A percentile compares a stretch with the other conserved stretches of the same genome.
These are phyloP conservation scores for Hysterium pulicare DNA, from an alignment of 2,329 filamentous ascomycete genomes.

Conservation along the genomic window DNA sequence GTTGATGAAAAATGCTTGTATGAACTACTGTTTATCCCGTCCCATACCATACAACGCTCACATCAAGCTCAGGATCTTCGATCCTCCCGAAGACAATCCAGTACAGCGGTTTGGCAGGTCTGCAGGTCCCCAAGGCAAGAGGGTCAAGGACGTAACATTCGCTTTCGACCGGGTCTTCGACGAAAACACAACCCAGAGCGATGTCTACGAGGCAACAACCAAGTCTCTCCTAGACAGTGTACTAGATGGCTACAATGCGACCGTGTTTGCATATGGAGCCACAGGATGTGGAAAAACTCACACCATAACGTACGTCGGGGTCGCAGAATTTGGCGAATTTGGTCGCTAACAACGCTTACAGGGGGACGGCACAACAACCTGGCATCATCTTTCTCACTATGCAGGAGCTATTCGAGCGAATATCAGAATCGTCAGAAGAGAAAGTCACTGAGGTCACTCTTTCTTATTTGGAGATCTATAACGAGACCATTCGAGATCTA, in stretches of 20 bases:
- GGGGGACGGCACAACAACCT: conserved; percentile 81
- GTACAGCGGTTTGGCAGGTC: conserved; percentile 83
- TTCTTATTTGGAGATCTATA: conserved; percentile 98
- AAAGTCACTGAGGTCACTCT: conserved; percentile 88
- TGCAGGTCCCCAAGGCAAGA: conserved; percentile 74
- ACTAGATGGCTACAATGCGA: conserved; percentile 96
- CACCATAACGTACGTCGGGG: conserved; percentile 62
- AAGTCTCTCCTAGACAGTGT: conserved; percentile 89
- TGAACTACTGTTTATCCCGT: conserved; percentile 29
- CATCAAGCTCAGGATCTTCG: conserved; percentile 70
- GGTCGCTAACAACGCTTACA: conserved; percentile 11
- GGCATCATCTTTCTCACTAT: conserved; percentile 99
- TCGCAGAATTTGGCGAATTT: conserved; percentile 39
- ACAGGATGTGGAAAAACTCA: conserved; percentile 98
- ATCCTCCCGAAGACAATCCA: conserved; percentile 91
- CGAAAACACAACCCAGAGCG: conserved; percentile 85
- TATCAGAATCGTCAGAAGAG: conserved; percentile 78
- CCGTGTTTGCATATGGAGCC: conserved; percentile 96
- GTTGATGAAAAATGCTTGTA: conserved; percentile 95
- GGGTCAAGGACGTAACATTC: conserved; percentile 96
- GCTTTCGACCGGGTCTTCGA: conserved; percentile 97
- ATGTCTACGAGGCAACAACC: conserved; percentile 94
- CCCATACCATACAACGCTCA: conserved; percentile 15
- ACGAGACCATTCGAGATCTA: conserved; percentile 95
- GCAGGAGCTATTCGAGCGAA: conserved; percentile 97